A percentile compares a stretch with the other conserved stretches of the same genome.
These are phyloP conservation scores for Boletus reticulatus DNA, from an alignment of 768 basidiomycete genomes.

Conservation along the genomic window DNA sequence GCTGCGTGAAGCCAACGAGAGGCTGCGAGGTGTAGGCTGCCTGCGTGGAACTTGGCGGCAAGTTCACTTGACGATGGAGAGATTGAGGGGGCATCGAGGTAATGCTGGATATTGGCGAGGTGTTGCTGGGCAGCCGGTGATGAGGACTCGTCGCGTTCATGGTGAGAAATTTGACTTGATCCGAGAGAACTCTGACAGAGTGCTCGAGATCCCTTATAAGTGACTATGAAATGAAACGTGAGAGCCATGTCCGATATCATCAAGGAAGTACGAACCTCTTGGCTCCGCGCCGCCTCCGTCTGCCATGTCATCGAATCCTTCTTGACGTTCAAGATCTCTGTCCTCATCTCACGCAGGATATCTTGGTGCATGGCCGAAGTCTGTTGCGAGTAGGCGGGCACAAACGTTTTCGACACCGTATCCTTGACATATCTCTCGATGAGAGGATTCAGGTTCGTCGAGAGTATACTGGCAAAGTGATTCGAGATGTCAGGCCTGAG, in stretches of 20 bases:
- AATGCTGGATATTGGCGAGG: conserved; percentile 32
- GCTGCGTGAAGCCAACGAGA: conserved; percentile 30
- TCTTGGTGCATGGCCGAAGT: conserved; percentile 80
- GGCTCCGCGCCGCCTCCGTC: conserved; percentile 68
- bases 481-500: conserved; percentile 72
- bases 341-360: conserved; percentile 67
- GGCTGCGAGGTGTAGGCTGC: conserved; percentile 32
- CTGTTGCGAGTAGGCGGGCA: conserved; percentile 75
- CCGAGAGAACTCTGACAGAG: conserved; percentile 67
- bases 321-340: conserved; percentile 74
- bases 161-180: conserved; percentile 79
- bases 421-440: conserved; percentile 85
- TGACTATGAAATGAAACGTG: conserved; percentile 45
- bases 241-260: background rate
- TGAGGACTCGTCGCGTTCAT: conserved; percentile 46
- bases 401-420: conserved; percentile 64
- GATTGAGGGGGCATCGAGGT: conserved; percentile 36
- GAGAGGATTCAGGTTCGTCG: conserved; percentile 67
- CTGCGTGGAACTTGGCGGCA: conserved; percentile 36
- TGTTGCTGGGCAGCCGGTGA: conserved; percentile 35
- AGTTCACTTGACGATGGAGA: conserved; percentile 36
- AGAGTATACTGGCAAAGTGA: conserved; percentile 74
- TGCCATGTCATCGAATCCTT: conserved; percentile 82
- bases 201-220: conserved; percentile 81
- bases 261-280: conserved; percentile 57